Evolutionary conservation across 2,329 filamentous ascomycete species (phyloP).

Genomic region (Hirsutella minnesotensis): DNA sequence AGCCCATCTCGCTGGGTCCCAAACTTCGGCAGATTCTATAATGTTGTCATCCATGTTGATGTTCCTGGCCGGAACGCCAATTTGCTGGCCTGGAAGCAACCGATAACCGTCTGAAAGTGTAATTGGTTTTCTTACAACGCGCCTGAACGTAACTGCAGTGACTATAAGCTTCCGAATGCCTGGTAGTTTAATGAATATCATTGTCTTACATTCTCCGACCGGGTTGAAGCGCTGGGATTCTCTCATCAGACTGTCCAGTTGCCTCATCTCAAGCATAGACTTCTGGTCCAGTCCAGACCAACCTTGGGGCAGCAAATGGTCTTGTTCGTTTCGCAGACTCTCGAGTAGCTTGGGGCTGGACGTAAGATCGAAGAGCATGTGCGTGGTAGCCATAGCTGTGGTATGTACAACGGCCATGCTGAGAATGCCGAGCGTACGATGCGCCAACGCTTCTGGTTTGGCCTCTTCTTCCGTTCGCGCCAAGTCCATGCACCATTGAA

Average conservation of each 20-base stretch:
- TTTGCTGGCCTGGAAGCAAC: constrained; percentile 6
- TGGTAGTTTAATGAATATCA: neutral
- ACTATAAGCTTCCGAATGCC: neutral
- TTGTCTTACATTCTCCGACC: constrained; percentile 7
- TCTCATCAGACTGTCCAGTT: constrained; percentile 10
- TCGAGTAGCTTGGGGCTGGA: constrained; percentile 1
- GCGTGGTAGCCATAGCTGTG: constrained; percentile 8
- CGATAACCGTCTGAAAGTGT: constrained; percentile 6
- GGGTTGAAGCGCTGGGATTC: constrained; percentile 10
- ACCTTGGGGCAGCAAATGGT: constrained; percentile 1
- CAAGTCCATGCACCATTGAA: constrained; percentile 9
- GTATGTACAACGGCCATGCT: constrained; percentile 10
- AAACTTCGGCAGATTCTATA: constrained; percentile 3
- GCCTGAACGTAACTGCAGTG: constrained; percentile 7
- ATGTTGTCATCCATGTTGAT: constrained; percentile 4
- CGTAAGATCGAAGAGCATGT: constrained; percentile 8
- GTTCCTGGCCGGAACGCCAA: constrained; percentile 5
- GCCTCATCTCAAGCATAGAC: constrained; percentile 9
- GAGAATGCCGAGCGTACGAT: constrained; percentile 8
- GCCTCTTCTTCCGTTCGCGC: constrained; percentile 6
- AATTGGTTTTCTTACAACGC: constrained; percentile 5
- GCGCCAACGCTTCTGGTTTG: constrained; percentile 3
- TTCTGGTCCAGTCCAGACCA: constrained; percentile 6
- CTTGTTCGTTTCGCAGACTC: constrained; percentile 4
- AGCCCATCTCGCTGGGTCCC: constrained; percentile 4